Conservation (phyloP, 441 rosid species). For the Mallotus repandus region DNA sequence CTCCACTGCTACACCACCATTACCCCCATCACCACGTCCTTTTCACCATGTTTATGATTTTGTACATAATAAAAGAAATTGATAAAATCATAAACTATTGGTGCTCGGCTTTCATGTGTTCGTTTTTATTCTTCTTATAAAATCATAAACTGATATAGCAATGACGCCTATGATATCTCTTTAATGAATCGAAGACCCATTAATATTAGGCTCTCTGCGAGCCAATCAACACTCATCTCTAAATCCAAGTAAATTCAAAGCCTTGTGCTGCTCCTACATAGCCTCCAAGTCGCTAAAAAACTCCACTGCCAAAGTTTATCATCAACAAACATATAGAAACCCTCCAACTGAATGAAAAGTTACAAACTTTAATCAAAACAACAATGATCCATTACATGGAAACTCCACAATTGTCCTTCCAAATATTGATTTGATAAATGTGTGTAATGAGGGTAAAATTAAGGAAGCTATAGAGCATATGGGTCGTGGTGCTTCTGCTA, state of each 20-base stretch:
- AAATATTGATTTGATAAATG: conserved; percentile 38
- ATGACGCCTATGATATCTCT: conserved; percentile 34
- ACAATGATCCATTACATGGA: conserved; percentile 18
- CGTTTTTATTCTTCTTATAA: no score
- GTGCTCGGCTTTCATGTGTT: no score
- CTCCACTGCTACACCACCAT: no score
- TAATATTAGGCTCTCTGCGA: conserved; percentile 12
- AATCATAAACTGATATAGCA: neutral
- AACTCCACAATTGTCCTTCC: conserved; percentile 10
- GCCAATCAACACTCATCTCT: conserved; percentile 11
- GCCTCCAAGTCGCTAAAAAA: conserved; percentile 21
- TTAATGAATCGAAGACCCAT: conserved; percentile 25
- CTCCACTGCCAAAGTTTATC: conserved; percentile 31
- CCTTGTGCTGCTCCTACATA: conserved; percentile 31
- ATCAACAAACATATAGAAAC: conserved; percentile 27
- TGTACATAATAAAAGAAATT: no score
- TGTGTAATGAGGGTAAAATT: conserved; percentile 54
- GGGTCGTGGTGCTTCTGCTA: no score
- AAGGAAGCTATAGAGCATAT: conserved; percentile 40
- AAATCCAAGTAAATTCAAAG: conserved; percentile 16
- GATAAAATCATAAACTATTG: no score
- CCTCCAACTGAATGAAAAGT: conserved; percentile 14
- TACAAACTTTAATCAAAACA: conserved; percentile 11
- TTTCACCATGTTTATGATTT: no score
- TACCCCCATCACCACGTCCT: no score